Conservation (phyloP, 352 stramenopile genomes). For the Phytophthora podocarpi region DNA sequence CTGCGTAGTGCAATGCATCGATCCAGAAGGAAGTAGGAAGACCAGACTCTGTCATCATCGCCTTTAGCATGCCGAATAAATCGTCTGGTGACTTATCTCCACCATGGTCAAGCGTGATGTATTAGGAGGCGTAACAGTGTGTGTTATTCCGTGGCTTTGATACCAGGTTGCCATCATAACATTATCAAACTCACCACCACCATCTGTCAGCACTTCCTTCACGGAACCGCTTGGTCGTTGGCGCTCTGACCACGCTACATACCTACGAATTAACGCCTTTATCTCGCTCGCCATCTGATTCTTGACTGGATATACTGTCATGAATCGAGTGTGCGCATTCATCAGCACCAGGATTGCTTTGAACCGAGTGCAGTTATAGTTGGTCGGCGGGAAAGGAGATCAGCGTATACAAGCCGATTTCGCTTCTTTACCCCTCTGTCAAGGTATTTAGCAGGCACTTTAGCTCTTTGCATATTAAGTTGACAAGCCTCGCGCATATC, state of each 20-base stretch:
- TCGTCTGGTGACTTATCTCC: no score
- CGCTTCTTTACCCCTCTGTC: neutral
- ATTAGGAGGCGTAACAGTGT: neutral
- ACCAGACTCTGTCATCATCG: neutral
- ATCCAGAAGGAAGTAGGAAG: neutral
- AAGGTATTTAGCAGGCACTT: neutral
- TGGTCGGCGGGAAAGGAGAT: no score
- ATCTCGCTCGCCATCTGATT: neutral
- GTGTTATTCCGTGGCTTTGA: neutral
- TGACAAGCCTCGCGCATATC: slow-evolving; percentile 8
- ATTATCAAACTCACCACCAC: neutral
- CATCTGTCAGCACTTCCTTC: neutral
- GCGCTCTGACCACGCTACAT: neutral
- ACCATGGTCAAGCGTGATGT: neutral
- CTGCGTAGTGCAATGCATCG: neutral
- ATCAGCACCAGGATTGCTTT: neutral
- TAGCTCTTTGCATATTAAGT: neutral
- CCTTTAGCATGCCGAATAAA: neutral
- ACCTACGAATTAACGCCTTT: neutral
- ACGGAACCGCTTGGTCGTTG: neutral
- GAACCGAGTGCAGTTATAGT: slow-evolving; percentile 9
- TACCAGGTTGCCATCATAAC: neutral
- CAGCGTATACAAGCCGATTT: slow-evolving; percentile 7
- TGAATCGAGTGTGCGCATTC: neutral
- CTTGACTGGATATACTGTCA: neutral